Conservation (phyloP, 495 filamentous ascomycete species). For the Trichocladium antarcticum region DNA sequence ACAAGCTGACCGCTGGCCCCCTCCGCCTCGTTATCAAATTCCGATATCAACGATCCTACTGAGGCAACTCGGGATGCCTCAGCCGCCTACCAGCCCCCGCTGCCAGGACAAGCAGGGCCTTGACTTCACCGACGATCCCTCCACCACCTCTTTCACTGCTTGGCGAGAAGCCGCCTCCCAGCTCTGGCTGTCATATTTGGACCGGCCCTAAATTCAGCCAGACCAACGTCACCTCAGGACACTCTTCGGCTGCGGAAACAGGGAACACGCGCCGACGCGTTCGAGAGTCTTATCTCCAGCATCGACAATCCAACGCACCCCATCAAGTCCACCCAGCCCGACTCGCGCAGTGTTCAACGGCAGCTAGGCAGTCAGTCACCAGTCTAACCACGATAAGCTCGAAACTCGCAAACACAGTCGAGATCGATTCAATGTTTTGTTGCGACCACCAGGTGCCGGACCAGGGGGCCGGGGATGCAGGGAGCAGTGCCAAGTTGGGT, state of each 20-base stretch:
- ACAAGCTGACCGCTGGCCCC: neutral
- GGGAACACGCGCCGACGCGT: neutral
- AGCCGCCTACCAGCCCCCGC: neutral
- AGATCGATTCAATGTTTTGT: slow-evolving; percentile 1
- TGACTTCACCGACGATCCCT: slow-evolving; percentile 14
- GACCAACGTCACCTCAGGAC: slow-evolving; percentile 20
- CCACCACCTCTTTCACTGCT: neutral
- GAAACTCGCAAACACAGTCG: slow-evolving; percentile 12
- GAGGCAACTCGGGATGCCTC: neutral
- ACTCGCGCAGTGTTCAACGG: no score
- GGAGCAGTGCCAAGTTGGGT: slow-evolving; percentile 11
- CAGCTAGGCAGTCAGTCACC: no score
- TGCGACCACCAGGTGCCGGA: slow-evolving; percentile 8
- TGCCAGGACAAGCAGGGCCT: slow-evolving; percentile 3
- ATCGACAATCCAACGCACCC: no score
- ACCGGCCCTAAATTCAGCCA: slow-evolving; percentile 22
- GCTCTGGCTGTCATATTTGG: slow-evolving; percentile 13
- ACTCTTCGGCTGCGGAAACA: slow-evolving; percentile 1
- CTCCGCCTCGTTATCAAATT: neutral
- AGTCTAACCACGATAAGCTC: neutral
- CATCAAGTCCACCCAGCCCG: no score
- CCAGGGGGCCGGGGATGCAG: slow-evolving; percentile 15
- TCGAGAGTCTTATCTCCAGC: neutral
- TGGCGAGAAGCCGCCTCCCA: slow-evolving; percentile 7
- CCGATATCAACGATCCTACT: neutral